Percentiles rank a stretch among this genome's conserved stretches.
phyloP scores from a whole-genome alignment of 1,284 basidiomycete species.

The Neonothopanus nambi region DNA sequence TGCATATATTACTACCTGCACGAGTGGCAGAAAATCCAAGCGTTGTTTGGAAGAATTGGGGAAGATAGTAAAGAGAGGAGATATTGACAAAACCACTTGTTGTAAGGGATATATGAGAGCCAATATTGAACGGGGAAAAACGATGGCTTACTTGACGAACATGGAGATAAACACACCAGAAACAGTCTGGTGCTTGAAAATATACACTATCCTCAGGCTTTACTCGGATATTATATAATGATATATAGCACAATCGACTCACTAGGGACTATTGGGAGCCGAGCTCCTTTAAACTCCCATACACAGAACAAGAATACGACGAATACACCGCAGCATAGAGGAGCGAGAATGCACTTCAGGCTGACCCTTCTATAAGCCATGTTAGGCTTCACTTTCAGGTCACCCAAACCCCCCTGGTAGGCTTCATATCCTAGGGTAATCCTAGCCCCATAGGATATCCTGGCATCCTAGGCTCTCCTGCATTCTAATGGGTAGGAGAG shows the following conservation, averaged over 20 bases:
- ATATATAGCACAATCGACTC: slow-evolving; percentile 70
- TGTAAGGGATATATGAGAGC: background rate
- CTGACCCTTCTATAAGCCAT: no score
- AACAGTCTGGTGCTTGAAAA: slow-evolving; percentile 71
- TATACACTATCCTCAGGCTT: slow-evolving; percentile 54
- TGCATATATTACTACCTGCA: slow-evolving; percentile 20
- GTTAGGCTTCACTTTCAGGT: no score
- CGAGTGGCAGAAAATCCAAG: slow-evolving; percentile 62
- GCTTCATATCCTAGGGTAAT: no score
- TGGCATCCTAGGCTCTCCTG: no score
- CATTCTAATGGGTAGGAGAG: no score
- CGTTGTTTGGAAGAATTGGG: slow-evolving; percentile 75
- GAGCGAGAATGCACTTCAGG: no score
- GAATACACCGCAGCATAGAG: slow-evolving; percentile 56
- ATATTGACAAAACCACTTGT: slow-evolving; percentile 58
- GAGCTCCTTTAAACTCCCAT: slow-evolving; percentile 73
- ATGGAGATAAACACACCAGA: slow-evolving; percentile 67
- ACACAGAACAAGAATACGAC: slow-evolving; percentile 61
- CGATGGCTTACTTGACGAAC: slow-evolving; percentile 55
- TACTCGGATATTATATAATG: slow-evolving; percentile 1
- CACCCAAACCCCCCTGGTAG: no score
- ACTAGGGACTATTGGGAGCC: slow-evolving; percentile 71
- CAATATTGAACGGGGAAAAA: background rate
- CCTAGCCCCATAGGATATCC: no score
- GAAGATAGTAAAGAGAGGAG: slow-evolving; percentile 64